phyloP scores from a whole-genome alignment of 177 flowering plant genomes.

The Vitis hybrid region DNA sequence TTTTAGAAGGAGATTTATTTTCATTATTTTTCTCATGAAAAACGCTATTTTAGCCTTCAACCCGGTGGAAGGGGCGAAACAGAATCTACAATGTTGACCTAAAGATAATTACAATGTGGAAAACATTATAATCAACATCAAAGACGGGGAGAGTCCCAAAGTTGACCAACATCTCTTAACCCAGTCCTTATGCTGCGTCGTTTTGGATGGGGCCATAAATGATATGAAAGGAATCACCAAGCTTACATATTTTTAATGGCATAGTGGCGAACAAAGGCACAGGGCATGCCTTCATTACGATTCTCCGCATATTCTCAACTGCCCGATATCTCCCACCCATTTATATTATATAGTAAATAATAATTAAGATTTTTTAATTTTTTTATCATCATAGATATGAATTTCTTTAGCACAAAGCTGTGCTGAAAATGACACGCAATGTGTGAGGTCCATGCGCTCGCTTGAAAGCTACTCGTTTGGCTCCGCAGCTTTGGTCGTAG shows the following conservation, averaged over 20 bases:
- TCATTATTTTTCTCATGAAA: too few relatives aligned
- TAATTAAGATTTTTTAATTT: too few relatives aligned
- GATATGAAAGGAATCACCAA: conserved; percentile 3
- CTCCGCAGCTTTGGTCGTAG: too few relatives aligned
- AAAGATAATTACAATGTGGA: not conserved
- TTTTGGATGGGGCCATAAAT: not conserved
- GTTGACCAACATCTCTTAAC: not conserved
- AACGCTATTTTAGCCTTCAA: too few relatives aligned
- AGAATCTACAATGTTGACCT: not conserved
- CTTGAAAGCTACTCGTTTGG: too few relatives aligned
- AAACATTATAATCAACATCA: not conserved
- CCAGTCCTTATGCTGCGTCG: not conserved
- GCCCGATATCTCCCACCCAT: not conserved
- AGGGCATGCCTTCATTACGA: conserved; percentile 15
- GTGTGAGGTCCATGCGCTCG: too few relatives aligned
- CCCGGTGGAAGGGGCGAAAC: not conserved
- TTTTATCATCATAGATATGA: too few relatives aligned
- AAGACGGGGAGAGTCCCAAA: not conserved
- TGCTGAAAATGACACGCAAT: too few relatives aligned
- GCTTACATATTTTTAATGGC: not conserved
- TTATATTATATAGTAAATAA: not conserved
- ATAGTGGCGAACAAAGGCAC: conserved; percentile 18
- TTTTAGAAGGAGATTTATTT: not conserved
- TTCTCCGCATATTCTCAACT: conserved; percentile 26
- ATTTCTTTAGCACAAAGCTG: rapidly evolving